Evolutionary conservation across 176 grass and related monocot species (phyloP).

Genomic region (Raddia guianensis): DNA sequence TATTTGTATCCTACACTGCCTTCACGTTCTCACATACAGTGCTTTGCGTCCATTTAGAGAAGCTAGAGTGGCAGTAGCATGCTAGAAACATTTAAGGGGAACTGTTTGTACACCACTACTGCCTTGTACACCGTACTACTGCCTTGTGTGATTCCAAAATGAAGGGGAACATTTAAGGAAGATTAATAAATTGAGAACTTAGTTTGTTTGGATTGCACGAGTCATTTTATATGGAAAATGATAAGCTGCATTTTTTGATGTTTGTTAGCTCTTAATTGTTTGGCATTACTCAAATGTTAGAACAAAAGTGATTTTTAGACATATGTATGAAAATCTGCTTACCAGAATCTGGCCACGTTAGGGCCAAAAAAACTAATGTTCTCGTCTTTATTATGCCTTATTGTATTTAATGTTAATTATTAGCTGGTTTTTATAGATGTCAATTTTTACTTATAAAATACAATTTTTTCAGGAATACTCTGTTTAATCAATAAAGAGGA

Average conservation of each 20-base stretch:
- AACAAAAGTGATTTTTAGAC: background rate
- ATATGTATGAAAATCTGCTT: constrained; percentile 16
- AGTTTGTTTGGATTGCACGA: constrained; percentile 9
- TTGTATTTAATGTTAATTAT: constrained; percentile 17
- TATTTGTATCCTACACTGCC: background rate
- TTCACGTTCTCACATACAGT: background rate
- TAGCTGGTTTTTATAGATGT: constrained; percentile 27
- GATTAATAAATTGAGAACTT: background rate
- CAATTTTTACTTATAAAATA: constrained; percentile 29
- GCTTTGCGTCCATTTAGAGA: background rate
- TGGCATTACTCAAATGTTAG: background rate
- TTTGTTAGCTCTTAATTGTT: background rate
- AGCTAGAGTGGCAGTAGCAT: background rate
- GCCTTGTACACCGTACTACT: background rate
- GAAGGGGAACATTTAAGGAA: background rate
- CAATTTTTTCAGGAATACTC: constrained; percentile 57
- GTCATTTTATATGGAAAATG: background rate
- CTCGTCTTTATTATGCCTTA: constrained; percentile 7
- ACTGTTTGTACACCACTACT: too few species aligned
- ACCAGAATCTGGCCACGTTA: constrained; percentile 25
- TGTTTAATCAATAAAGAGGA: constrained; percentile 78
- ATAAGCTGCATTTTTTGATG: background rate
- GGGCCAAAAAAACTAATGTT: constrained; percentile 17
- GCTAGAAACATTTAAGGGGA: too few species aligned
- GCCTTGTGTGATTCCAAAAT: background rate